Percentiles rank a stretch among this genome's conserved stretches.
Conservation (phyloP, 208 protist genomes). For the Balamuthia mandrillaris region DNA sequence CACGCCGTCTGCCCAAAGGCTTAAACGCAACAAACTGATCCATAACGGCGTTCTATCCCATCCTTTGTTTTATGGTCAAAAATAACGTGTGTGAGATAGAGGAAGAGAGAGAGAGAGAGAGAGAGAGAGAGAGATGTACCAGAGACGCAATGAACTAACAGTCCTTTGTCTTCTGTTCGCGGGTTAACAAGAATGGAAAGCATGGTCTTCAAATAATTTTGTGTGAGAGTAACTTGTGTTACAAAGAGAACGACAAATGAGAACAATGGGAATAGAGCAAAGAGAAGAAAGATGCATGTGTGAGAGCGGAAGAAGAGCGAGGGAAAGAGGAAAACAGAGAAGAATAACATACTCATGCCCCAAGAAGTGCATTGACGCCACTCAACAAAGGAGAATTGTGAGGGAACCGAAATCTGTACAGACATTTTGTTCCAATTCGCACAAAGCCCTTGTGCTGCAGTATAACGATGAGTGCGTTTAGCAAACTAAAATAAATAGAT, state of each 20-base stretch:
- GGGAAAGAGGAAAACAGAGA: no score
- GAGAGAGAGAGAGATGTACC: neutral
- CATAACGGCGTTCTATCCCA: slow-evolving; percentile 64
- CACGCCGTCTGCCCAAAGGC: slow-evolving; percentile 54
- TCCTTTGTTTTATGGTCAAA: neutral
- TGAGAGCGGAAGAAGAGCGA: no score
- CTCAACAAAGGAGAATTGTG: neutral
- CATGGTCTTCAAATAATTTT: neutral
- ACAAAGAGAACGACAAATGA: neutral
- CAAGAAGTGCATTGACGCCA: neutral
- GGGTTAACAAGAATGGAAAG: neutral
- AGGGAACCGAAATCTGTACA: no score
- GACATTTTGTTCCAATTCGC: no score
- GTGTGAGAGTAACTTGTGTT: neutral
- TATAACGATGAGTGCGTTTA: no score
- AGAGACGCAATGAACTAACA: neutral
- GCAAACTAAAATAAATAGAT: no score
- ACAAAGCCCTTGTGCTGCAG: no score
- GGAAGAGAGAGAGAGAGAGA: neutral
- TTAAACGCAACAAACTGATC: slow-evolving; percentile 45
- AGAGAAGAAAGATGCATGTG: no score
- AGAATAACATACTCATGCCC: no score
- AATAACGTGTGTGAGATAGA: neutral
- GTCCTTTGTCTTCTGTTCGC: neutral
- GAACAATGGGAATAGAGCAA: neutral